phyloP scores from a whole-genome alignment of 805 yeast genomes.

The Dipodascopsis uninucleata region DNA sequence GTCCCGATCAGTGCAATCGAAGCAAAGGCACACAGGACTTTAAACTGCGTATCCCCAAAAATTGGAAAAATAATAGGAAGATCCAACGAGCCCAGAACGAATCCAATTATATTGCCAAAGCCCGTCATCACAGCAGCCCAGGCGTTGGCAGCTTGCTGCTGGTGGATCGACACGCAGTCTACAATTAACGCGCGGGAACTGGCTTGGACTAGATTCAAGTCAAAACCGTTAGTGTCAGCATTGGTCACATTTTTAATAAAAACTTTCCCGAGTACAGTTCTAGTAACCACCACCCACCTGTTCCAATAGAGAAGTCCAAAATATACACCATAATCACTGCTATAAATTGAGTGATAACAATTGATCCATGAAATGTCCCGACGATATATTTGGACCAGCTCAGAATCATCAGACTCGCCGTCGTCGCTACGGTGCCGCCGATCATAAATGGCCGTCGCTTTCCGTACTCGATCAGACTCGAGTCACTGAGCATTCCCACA shows the following conservation, averaged over 20 bases:
- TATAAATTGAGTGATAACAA: constrained; percentile 38
- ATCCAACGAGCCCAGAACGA: constrained; percentile 49
- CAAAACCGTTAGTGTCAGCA: not conserved
- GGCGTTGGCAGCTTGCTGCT: constrained; percentile 58
- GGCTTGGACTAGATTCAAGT: constrained; percentile 51
- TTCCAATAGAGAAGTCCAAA: constrained; percentile 52
- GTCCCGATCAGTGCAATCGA: constrained; percentile 42
- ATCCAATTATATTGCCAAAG: constrained; percentile 55
- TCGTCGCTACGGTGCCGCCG: constrained; percentile 51
- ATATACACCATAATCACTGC: constrained; percentile 54
- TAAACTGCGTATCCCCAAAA: constrained; percentile 50
- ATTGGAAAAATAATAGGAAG: constrained; percentile 40
- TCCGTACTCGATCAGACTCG: constrained; percentile 45
- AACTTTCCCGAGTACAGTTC: not conserved
- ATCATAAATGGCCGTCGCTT: constrained; percentile 56
- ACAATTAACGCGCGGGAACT: constrained; percentile 59
- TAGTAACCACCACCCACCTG: constrained; percentile 21
- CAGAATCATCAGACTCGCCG: constrained; percentile 44
- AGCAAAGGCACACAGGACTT: constrained; percentile 46
- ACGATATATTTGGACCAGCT: constrained; percentile 47
- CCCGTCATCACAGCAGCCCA: constrained; percentile 68
- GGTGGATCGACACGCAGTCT: constrained; percentile 55
- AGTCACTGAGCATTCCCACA: constrained; percentile 57
- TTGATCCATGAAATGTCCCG: constrained; percentile 31
- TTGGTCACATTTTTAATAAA: too few relatives aligned